Percentiles rank a stretch among this genome's conserved stretches.
Conservation (phyloP, 805 yeast species). For the Candida vaughaniae region DNA sequence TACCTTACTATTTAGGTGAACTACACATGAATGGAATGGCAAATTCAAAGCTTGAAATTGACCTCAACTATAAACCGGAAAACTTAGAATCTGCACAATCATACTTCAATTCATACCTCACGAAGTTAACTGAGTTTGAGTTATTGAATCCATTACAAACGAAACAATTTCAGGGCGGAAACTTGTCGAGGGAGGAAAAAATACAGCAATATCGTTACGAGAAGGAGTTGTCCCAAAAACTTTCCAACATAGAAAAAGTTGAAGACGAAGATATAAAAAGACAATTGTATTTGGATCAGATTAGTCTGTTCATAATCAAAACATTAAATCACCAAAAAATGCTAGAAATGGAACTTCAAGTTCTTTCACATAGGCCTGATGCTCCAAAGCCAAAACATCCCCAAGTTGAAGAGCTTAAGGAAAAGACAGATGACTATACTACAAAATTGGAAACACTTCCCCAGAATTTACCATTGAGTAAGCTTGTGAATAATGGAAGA, state of each 20-base stretch:
- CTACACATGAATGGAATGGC: slow-evolving; percentile 18
- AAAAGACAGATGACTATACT: slow-evolving; percentile 48
- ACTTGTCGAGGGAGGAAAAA: slow-evolving; percentile 62
- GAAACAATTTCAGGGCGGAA: slow-evolving; percentile 15
- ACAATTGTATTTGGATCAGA: slow-evolving; percentile 52
- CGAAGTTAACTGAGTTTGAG: slow-evolving; percentile 44
- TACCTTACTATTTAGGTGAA: slow-evolving; percentile 57
- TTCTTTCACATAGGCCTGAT: slow-evolving; percentile 48
- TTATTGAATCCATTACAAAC: slow-evolving; percentile 14
- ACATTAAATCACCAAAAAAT: slow-evolving; percentile 59
- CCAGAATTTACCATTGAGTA: slow-evolving; percentile 20
- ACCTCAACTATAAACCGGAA: slow-evolving; percentile 20
- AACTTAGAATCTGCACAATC: slow-evolving; percentile 36
- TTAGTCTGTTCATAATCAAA: slow-evolving; percentile 51
- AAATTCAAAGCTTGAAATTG: slow-evolving; percentile 23
- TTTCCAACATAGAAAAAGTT: slow-evolving; percentile 24
- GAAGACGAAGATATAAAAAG: slow-evolving; percentile 67
- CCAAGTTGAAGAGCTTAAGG: slow-evolving; percentile 6
- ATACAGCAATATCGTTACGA: slow-evolving; percentile 66
- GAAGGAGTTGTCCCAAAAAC: slow-evolving; percentile 47
- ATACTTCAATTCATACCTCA: slow-evolving; percentile 45
- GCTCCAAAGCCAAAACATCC: slow-evolving; percentile 5
- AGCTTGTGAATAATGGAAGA: slow-evolving; percentile 68
- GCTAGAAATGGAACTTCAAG: slow-evolving; percentile 61
- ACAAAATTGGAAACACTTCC: slow-evolving; percentile 59